Conservation (phyloP, 805 yeast species). For the Priceomyces melissophilus region DNA sequence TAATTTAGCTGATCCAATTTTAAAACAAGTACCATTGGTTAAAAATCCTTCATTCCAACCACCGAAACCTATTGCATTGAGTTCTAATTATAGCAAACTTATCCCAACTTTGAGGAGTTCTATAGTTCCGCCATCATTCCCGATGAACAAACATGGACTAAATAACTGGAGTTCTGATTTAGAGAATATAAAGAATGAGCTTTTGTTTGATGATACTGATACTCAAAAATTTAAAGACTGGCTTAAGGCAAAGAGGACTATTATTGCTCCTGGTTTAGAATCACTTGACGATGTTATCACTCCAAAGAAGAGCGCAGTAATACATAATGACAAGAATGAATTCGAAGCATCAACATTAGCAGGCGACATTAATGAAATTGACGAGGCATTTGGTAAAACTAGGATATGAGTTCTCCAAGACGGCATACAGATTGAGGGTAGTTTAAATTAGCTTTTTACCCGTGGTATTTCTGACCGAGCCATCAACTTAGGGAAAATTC, state of each 20-base stretch:
- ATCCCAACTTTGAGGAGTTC: constrained; percentile 31
- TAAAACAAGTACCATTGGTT: constrained; percentile 54
- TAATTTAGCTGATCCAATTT: constrained; percentile 41
- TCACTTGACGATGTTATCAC: constrained; percentile 28
- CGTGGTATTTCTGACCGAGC: too few relatives aligned
- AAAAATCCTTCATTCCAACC: constrained; percentile 50
- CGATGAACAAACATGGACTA: constrained; percentile 22
- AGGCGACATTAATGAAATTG: constrained; percentile 21
- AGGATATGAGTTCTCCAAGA: constrained; percentile 4
- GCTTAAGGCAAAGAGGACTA: constrained; percentile 27
- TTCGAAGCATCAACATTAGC: neutral
- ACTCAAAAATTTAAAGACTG: constrained; percentile 22
- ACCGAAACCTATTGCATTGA: constrained; percentile 54
- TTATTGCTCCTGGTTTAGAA: constrained; percentile 41
- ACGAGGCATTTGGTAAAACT: constrained; percentile 24
- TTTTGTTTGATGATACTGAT: constrained; percentile 9
- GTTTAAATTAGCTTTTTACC: too few relatives aligned
- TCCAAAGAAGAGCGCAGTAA: constrained; percentile 16
- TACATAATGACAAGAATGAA: neutral
- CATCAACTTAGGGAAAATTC: too few relatives aligned
- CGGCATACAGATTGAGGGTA: neutral
- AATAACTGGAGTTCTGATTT: constrained; percentile 25
- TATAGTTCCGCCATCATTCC: constrained; percentile 36
- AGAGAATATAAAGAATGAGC: constrained; percentile 11
- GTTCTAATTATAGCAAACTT: constrained; percentile 43